Conservation (phyloP, 345 rosid genomes). For the Carallia brachiata region DNA sequence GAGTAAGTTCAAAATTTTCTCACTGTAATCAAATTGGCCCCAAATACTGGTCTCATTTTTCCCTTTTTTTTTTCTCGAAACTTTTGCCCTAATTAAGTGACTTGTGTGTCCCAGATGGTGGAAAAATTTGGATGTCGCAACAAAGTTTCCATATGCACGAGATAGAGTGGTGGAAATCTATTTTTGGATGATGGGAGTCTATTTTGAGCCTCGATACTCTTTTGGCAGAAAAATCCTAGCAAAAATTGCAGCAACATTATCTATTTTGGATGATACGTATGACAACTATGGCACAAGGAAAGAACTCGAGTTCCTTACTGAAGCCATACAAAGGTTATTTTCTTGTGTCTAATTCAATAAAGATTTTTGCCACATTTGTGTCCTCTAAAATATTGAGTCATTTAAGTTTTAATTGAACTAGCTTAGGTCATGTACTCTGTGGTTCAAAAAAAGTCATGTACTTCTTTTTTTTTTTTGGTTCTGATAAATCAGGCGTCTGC, state of each 20-base stretch:
- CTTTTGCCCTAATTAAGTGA: background rate
- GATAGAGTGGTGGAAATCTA: slow-evolving; percentile 14
- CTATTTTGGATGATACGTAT: slow-evolving; percentile 15
- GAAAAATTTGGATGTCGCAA: slow-evolving; percentile 12
- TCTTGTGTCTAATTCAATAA: too few species aligned
- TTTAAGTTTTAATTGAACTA: too few species aligned
- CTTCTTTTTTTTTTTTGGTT: too few species aligned
- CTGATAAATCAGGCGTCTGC: too few species aligned
- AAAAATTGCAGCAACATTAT: background rate
- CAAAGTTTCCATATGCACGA: slow-evolving; percentile 12
- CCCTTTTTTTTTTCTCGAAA: background rate
- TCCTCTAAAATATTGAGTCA: too few species aligned
- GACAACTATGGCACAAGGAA: slow-evolving; percentile 6
- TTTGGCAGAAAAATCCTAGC: slow-evolving; percentile 10
- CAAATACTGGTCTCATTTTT: too few species aligned
- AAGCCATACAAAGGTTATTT: slow-evolving; percentile 12
- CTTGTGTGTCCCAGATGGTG: slow-evolving; percentile 17
- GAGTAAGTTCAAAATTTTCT: background rate
- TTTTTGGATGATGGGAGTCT: slow-evolving; percentile 10
- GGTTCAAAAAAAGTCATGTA: too few species aligned
- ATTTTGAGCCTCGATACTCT: slow-evolving; percentile 14
- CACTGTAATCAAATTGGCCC: background rate
- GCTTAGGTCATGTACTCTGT: too few species aligned
- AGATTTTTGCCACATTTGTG: too few species aligned
- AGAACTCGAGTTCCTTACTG: slow-evolving; percentile 11